These are phyloP conservation scores for Verticillium nubilum DNA, from an alignment of 2,329 filamentous ascomycete species.

Conservation along the genomic window DNA sequence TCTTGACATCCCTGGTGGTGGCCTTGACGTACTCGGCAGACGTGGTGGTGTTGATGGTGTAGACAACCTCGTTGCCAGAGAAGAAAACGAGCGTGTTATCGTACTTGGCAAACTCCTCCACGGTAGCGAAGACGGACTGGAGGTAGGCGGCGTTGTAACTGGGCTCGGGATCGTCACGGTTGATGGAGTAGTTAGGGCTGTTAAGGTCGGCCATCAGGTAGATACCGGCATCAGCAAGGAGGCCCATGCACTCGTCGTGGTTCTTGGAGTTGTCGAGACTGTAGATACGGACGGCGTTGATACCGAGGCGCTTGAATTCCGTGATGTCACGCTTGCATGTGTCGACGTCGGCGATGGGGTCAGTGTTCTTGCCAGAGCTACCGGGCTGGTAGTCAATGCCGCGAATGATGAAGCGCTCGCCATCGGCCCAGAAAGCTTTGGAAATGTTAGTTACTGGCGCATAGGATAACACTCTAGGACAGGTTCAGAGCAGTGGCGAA, in stretches of 20 bases:
- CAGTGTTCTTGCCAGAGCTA: slow-evolving; percentile 49
- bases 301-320: slow-evolving; percentile 76
- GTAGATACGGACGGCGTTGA: slow-evolving; percentile 93
- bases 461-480: neutral
- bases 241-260: slow-evolving; percentile 82
- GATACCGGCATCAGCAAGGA: slow-evolving; percentile 77
- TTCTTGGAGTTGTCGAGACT: slow-evolving; percentile 75
- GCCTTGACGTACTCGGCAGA: slow-evolving; percentile 73
- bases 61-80: slow-evolving; percentile 77
- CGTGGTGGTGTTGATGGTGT: slow-evolving; percentile 58
- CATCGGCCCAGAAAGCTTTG: slow-evolving; percentile 52
- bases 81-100: slow-evolving; percentile 84
- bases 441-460: neutral
- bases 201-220: slow-evolving; percentile 91
- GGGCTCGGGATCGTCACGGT: slow-evolving; percentile 61
- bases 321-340: slow-evolving; percentile 74
- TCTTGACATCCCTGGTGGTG: slow-evolving; percentile 69
- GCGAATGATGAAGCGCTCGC: slow-evolving; percentile 52
- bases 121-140: slow-evolving; percentile 78
- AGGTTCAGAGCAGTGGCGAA: neutral
- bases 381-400: slow-evolving; percentile 60
- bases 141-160: slow-evolving; percentile 89
- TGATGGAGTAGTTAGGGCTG: slow-evolving; percentile 82
- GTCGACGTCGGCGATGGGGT: slow-evolving; percentile 68
- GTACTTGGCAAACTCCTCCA: slow-evolving; percentile 79